Evolutionary conservation across 1,139 yeast species (phyloP).

Genomic region (Pichia sp.): DNA sequence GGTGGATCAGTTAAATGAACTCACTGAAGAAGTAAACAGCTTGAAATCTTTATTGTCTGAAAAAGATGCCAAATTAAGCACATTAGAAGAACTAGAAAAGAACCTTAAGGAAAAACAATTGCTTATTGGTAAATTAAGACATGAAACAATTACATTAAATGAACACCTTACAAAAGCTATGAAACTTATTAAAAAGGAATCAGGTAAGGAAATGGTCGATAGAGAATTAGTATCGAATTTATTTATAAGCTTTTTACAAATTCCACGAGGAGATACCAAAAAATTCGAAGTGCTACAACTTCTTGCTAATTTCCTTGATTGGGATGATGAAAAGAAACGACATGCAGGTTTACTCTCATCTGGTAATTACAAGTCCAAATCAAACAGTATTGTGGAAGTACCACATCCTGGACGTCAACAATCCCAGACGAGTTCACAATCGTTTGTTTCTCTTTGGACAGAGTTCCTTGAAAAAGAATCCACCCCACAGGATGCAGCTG

Average conservation of each 20-base stretch:
- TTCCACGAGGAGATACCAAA: conserved; percentile 91
- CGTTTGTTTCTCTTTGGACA: conserved; percentile 84
- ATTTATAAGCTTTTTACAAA: conserved; percentile 72
- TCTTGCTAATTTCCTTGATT: conserved; percentile 72
- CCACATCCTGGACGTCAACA: conserved; percentile 22
- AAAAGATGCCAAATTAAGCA: conserved; percentile 29
- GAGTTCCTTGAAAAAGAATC: conserved; percentile 77
- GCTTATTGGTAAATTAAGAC: conserved; percentile 82
- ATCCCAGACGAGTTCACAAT: conserved; percentile 47
- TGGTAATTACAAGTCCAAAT: conserved; percentile 27
- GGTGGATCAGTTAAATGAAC: conserved; percentile 14
- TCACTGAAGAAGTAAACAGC: conserved; percentile 20
- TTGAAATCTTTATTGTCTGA: conserved; percentile 17
- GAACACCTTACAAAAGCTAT: conserved; percentile 92
- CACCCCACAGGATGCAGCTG: conserved; percentile 20
- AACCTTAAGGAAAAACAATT: conserved; percentile 70
- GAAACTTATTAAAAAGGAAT: conserved; percentile 67
- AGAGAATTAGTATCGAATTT: conserved; percentile 83
- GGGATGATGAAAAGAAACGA: conserved; percentile 80
- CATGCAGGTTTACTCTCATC: conserved; percentile 73
- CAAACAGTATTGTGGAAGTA: conserved; percentile 26
- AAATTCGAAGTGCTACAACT: conserved; percentile 86
- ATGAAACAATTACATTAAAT: conserved; percentile 89
- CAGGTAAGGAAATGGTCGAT: conserved; percentile 73
- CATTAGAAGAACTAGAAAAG: conserved; percentile 36